A percentile compares a stretch with the other conserved stretches of the same genome.
phyloP scores from a whole-genome alignment of 2,329 filamentous ascomycete genomes.

The Penicillium sp. region DNA sequence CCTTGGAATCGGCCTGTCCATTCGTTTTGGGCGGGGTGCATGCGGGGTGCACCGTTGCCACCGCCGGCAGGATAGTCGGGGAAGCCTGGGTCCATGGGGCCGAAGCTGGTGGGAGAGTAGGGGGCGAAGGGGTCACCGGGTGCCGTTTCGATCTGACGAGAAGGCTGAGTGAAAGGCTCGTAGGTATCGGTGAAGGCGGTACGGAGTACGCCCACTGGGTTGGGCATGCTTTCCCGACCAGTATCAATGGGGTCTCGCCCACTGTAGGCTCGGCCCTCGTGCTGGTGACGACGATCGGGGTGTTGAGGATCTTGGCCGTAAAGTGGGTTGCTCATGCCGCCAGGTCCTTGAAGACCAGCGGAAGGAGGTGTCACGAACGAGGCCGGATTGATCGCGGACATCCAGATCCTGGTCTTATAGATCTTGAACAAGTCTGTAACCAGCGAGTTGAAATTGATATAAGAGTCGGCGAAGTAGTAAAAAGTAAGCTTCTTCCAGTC shows the following conservation, averaged over 20 bases:
- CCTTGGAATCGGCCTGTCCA: conserved; percentile 71
- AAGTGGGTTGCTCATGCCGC: conserved; percentile 69
- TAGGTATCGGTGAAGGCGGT: conserved; percentile 43
- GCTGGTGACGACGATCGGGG: conserved; percentile 47
- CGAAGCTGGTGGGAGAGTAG: conserved; percentile 37
- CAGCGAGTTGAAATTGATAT: conserved; percentile 98
- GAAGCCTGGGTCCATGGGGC: conserved; percentile 43
- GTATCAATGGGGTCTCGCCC: conserved; percentile 35
- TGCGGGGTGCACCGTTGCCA: conserved; percentile 37
- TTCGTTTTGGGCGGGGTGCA: conserved; percentile 51
- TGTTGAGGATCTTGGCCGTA: conserved; percentile 45
- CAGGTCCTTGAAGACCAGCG: conserved; percentile 71
- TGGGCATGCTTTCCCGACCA: conserved; percentile 33
- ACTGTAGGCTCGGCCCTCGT: conserved; percentile 39
- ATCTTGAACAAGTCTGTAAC: conserved; percentile 98
- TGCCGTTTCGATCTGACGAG: conserved; percentile 37
- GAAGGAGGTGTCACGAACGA: conserved; percentile 80
- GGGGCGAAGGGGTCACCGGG: conserved; percentile 43
- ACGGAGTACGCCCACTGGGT: conserved; percentile 35
- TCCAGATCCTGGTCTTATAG: conserved; percentile 99
- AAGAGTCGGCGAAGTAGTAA: conserved; percentile 97
- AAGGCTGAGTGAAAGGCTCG: conserved; percentile 37
- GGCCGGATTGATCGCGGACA: conserved; percentile 98
- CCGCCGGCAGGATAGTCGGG: conserved; percentile 35
- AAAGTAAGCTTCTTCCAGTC: conserved; percentile 99